Percentiles rank a stretch among this genome's conserved stretches.
Evolutionary conservation across 1,139 yeast species (phyloP).

Genomic region (Williopsis jadinii): DNA sequence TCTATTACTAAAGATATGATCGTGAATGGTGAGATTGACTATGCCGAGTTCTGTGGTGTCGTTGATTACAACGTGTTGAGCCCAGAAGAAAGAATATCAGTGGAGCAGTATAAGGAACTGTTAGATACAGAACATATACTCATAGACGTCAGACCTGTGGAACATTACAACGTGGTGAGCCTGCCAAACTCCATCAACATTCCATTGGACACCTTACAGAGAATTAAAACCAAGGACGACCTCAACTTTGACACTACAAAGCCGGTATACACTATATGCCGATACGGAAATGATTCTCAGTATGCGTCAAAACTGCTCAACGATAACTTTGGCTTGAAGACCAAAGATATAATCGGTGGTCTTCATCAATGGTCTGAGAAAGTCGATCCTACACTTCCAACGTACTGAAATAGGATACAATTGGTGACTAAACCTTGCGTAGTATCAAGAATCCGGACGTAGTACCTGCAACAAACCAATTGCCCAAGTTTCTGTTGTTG

Average conservation of each 20-base stretch:
- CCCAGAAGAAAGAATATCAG: conserved; percentile 42
- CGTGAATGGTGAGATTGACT: conserved; percentile 44
- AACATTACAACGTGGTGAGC: conserved; percentile 64
- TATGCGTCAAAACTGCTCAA: conserved; percentile 55
- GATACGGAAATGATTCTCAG: conserved; percentile 91
- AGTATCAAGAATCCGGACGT: conserved; percentile 61
- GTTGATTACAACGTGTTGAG: conserved; percentile 40
- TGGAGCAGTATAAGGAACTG: conserved; percentile 32
- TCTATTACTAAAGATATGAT: conserved; percentile 41
- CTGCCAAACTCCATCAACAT: conserved; percentile 57
- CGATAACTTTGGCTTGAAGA: conserved; percentile 38
- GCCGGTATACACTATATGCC: conserved; percentile 52
- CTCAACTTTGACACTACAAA: conserved; percentile 16
- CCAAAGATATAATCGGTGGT: conserved; percentile 75
- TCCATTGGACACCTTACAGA: conserved; percentile 46
- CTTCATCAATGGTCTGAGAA: conserved; percentile 59
- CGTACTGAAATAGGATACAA: conserved; percentile 36
- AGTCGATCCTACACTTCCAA: conserved; percentile 59
- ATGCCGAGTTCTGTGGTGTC: conserved; percentile 69
- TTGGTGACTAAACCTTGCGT: conserved; percentile 36
- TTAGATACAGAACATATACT: conserved; percentile 28
- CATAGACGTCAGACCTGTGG: conserved; percentile 76
- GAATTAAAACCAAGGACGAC: conserved; percentile 25
- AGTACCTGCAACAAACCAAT: conserved; percentile 60
- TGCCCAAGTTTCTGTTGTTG: conserved; percentile 42